phyloP scores from a whole-genome alignment of 2,329 filamentous ascomycete genomes.

The Aspergillus pseudoterreus region DNA sequence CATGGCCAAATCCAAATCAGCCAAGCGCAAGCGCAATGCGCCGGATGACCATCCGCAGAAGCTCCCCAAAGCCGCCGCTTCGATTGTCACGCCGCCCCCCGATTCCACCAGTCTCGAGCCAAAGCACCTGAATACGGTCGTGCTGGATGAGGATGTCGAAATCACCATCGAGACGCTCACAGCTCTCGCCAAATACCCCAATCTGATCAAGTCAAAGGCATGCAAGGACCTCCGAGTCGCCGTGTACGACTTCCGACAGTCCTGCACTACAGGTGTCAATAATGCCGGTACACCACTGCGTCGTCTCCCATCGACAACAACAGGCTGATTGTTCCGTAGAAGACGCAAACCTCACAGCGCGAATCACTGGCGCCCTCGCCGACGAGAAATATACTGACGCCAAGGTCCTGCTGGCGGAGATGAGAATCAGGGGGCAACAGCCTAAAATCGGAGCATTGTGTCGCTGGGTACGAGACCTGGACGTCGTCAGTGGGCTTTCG shows the following conservation, averaged over 20 bases:
- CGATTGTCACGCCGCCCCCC: constrained; percentile 21
- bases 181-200: constrained; percentile 56
- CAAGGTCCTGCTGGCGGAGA: constrained; percentile 63
- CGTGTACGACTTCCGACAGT: constrained; percentile 66
- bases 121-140: constrained; percentile 23
- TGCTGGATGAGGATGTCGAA: constrained; percentile 59
- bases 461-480: constrained; percentile 68
- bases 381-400: constrained; percentile 66
- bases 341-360: constrained; percentile 61
- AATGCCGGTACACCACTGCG: constrained; percentile 43
- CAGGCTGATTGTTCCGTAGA: constrained; percentile 28
- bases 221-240: constrained; percentile 65
- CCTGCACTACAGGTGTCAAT: constrained; percentile 64
- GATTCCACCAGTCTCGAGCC: constrained; percentile 23
- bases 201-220: constrained; percentile 63
- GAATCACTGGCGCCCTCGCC: constrained; percentile 62
- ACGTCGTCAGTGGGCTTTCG: constrained; percentile 64
- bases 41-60: constrained; percentile 25
- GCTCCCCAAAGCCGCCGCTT: constrained; percentile 14
- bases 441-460: constrained; percentile 67
- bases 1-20: constrained; percentile 25
- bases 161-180: constrained; percentile 63
- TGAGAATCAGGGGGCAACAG: constrained; percentile 62
- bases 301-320: constrained; percentile 6
- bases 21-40: constrained; percentile 30